phyloP scores from a whole-genome alignment of 257 asterid species.

The Plantago ovata region DNA sequence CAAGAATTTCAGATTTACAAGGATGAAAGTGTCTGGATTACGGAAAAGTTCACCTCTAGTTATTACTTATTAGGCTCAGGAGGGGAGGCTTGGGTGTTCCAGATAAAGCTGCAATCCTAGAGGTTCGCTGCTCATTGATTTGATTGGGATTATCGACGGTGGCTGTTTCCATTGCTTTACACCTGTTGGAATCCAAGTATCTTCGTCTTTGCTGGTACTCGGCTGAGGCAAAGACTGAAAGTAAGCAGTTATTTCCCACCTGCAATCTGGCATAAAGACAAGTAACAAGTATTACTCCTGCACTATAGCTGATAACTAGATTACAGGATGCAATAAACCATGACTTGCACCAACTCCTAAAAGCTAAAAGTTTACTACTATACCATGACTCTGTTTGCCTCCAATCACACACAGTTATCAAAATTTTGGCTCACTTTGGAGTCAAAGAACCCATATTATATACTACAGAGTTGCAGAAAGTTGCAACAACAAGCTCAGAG shows the following conservation, averaged over 20 bases:
- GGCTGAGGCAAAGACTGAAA: constrained; percentile 59
- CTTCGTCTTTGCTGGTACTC: constrained; percentile 53
- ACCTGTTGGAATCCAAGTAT: constrained; percentile 79
- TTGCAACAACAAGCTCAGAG: neutral
- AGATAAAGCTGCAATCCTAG: constrained; percentile 76
- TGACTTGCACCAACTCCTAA: neutral
- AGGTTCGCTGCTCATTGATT: constrained; percentile 83
- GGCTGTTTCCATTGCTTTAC: constrained; percentile 83
- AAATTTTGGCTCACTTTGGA: neutral
- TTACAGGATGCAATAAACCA: neutral
- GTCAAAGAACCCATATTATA: neutral
- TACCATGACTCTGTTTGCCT: neutral
- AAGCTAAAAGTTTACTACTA: neutral
- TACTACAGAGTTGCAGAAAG: neutral
- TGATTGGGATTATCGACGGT: constrained; percentile 69
- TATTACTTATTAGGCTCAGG: constrained; percentile 36
- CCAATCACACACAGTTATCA: neutral
- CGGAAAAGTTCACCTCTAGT: constrained; percentile 4
- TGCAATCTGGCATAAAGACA: constrained; percentile 47
- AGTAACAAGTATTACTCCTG: neutral
- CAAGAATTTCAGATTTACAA: too few species aligned
- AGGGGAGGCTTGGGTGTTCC: constrained; percentile 64
- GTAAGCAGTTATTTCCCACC: constrained; percentile 88
- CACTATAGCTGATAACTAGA: neutral
- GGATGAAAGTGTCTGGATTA: neutral